Percentiles rank a stretch among this genome's conserved stretches.
phyloP scores from a whole-genome alignment of 2,329 filamentous ascomycete genomes.

The Claviceps pusilla region DNA sequence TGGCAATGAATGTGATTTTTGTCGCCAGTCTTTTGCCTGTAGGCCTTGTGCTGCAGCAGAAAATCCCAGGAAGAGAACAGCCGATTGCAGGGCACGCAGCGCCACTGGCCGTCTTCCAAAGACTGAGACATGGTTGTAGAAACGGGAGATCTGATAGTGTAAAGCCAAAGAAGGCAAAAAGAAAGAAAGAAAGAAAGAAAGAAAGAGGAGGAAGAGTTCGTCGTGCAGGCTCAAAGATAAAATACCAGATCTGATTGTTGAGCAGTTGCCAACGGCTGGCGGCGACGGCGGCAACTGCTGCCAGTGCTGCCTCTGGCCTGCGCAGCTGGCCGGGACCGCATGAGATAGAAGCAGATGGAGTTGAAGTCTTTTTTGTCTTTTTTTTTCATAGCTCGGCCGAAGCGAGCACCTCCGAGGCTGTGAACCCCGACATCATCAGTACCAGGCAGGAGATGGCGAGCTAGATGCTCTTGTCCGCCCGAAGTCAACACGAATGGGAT shows the following conservation, averaged over 20 bases:
- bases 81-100: conserved; percentile 17
- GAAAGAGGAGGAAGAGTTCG: background rate
- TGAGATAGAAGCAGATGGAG: background rate
- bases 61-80: conserved; percentile 13
- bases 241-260: too few species aligned
- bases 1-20: conserved; percentile 22
- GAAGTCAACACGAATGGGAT: too few species aligned
- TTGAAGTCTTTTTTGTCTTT: background rate
- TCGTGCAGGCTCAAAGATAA: background rate
- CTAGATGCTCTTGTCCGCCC: too few species aligned
- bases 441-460: background rate
- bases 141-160: background rate
- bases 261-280: background rate
- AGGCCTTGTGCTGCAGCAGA: conserved; percentile 17
- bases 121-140: background rate
- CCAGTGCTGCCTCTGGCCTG: background rate
- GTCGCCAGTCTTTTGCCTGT: conserved; percentile 12
- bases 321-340: background rate
- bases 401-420: background rate
- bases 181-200: too few species aligned
- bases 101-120: conserved; percentile 6
- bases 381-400: background rate
- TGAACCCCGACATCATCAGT: background rate
- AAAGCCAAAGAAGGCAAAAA: background rate
- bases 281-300: too few species aligned